Evolutionary conservation across 371 early-diverging fungal genomes (phyloP).

Genomic region (Rhizopus arrhizus): DNA sequence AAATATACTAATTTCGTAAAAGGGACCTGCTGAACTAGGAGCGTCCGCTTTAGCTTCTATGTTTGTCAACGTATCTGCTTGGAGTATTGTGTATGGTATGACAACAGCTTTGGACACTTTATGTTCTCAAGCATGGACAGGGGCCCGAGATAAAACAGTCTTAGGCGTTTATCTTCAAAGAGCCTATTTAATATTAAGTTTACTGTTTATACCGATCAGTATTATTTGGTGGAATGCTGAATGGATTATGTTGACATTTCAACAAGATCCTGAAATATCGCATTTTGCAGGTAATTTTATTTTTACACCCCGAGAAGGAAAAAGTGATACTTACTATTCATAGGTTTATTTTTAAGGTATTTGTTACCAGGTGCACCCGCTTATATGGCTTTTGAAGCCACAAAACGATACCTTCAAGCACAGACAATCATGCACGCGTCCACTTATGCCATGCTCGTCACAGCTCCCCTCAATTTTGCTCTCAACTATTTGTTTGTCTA

Average conservation of each 20-base stretch:
- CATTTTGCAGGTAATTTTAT: conserved; percentile 36
- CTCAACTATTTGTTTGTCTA: conserved; percentile 78
- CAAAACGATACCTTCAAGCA: conserved; percentile 80
- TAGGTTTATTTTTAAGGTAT: conserved; percentile 68
- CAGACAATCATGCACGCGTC: conserved; percentile 87
- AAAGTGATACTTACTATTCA: too few relatives aligned
- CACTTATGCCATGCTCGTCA: conserved; percentile 69
- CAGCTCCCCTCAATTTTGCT: conserved; percentile 74
- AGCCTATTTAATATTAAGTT: conserved; percentile 69
- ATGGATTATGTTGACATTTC: conserved; percentile 49
- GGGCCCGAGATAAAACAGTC: conserved; percentile 64
- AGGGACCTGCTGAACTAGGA: conserved; percentile 73
- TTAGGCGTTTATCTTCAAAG: conserved; percentile 85
- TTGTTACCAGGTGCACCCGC: conserved; percentile 76
- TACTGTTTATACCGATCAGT: conserved; percentile 72
- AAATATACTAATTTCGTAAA: conserved; percentile 12
- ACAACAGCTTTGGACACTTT: conserved; percentile 88
- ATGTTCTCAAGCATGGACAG: conserved; percentile 86
- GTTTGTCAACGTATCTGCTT: conserved; percentile 85
- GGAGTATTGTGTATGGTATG: conserved; percentile 76
- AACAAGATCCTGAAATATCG: conserved; percentile 50
- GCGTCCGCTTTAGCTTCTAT: conserved; percentile 77
- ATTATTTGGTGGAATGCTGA: conserved; percentile 76
- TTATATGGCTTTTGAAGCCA: conserved; percentile 75
- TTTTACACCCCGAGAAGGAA: too few relatives aligned